Evolutionary conservation across 345 rosid species (phyloP).

Genomic region (Ailanthus altissimus): DNA sequence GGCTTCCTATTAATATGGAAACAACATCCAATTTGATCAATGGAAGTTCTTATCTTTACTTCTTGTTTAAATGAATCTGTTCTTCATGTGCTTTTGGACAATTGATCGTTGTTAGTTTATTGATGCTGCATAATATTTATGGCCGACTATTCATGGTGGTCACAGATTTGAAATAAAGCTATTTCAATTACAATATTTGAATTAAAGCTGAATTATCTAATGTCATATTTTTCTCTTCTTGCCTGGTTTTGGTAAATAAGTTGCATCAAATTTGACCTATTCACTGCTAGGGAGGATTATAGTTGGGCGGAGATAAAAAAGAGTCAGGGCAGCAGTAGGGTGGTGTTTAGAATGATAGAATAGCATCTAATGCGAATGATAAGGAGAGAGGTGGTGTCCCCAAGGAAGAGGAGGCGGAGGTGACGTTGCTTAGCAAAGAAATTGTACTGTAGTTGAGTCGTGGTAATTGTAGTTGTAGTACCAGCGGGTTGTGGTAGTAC

Average conservation of each 20-base stretch:
- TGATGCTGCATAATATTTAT: background rate
- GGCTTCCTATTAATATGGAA: background rate
- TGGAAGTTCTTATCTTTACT: background rate
- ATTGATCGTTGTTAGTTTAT: background rate
- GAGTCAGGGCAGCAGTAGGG: background rate
- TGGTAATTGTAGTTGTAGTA: conserved; percentile 5
- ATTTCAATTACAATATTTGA: background rate
- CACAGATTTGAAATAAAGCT: background rate
- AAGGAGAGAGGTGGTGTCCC: background rate
- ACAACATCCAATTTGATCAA: background rate
- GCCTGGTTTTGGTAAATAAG: background rate
- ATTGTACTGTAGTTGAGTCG: background rate
- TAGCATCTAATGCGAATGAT: background rate
- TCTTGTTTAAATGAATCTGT: background rate
- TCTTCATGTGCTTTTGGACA: background rate
- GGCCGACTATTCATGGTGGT: background rate
- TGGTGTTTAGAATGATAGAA: background rate
- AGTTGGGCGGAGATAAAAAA: background rate
- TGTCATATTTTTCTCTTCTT: background rate
- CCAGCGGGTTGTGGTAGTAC: background rate
- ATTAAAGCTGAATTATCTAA: background rate
- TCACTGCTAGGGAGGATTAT: background rate
- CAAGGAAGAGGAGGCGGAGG: background rate
- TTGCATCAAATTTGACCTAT: background rate
- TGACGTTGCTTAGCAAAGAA: background rate